A percentile compares a stretch with the other conserved stretches of the same genome.
Evolutionary conservation across 73 alveolate genomes (phyloP).

Genomic region (Effrenium voratum): DNA sequence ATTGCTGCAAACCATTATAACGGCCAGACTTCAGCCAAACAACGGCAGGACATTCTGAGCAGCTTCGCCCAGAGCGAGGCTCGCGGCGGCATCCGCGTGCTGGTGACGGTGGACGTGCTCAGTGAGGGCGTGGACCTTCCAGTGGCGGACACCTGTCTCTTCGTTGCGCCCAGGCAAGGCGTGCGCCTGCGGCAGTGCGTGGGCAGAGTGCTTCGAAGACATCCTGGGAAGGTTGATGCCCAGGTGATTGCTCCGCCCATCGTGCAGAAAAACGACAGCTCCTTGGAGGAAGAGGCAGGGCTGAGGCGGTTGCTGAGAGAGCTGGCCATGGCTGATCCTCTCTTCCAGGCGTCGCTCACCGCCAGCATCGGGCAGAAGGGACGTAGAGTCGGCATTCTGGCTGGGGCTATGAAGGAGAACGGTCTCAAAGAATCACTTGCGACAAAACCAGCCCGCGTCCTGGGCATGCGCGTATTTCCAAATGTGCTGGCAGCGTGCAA

Average conservation of each 20-base stretch:
- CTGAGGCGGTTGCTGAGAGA: background rate
- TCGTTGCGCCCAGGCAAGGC: constrained; percentile 34
- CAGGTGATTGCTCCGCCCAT: constrained; percentile 32
- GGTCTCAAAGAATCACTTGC: background rate
- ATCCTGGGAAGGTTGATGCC: constrained; percentile 16
- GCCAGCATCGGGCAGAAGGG: background rate
- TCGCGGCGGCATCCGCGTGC: constrained; percentile 24
- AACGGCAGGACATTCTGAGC: background rate
- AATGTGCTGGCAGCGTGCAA: too few relatives aligned
- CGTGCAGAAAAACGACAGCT: background rate
- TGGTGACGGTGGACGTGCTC: constrained; percentile 35
- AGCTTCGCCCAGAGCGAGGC: constrained; percentile 5
- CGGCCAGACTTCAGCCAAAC: background rate
- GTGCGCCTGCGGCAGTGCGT: constrained; percentile 36
- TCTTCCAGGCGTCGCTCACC: background rate
- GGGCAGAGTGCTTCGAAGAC: constrained; percentile 51
- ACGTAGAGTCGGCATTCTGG: background rate
- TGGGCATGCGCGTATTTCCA: too few relatives aligned
- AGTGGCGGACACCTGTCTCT: constrained; percentile 57
- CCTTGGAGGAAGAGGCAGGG: constrained; percentile 14
- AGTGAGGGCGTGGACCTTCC: constrained; percentile 47
- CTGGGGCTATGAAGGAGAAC: background rate
- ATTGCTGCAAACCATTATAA: constrained; percentile 32
- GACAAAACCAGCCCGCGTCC: too few relatives aligned
- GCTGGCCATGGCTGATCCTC: background rate